Conservation (phyloP, 768 basidiomycete genomes). For the Lentinula aciculospora region DNA sequence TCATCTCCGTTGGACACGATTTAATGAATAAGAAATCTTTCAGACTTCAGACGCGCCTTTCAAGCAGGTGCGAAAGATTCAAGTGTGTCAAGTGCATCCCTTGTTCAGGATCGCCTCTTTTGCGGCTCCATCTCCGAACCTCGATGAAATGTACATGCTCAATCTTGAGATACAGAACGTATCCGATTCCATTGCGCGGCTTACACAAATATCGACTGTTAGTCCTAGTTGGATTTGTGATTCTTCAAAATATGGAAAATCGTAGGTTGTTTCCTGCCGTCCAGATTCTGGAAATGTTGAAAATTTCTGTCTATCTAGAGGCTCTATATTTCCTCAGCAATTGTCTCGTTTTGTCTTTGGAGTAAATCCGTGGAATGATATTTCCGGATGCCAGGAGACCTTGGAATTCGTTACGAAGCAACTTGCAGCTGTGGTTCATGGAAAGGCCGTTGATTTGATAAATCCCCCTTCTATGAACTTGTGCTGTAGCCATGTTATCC, state of each 20-base stretch:
- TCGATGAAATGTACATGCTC: conserved; percentile 45
- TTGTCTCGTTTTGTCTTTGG: conserved; percentile 38
- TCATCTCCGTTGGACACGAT: background rate
- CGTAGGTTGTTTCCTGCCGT: conserved; percentile 32
- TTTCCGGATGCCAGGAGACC: conserved; percentile 34
- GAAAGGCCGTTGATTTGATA: conserved; percentile 29
- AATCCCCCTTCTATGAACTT: conserved; percentile 52
- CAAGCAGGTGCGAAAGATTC: conserved; percentile 49
- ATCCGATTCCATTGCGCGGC: conserved; percentile 29
- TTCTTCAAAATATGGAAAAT: conserved; percentile 25
- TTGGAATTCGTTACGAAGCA: conserved; percentile 46
- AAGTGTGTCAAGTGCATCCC: conserved; percentile 53
- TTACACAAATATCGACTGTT: conserved; percentile 57
- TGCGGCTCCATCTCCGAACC: conserved; percentile 44
- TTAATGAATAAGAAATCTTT: conserved; percentile 6
- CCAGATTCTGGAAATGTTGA: background rate
- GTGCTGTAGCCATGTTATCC: conserved; percentile 38
- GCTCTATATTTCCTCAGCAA: conserved; percentile 40
- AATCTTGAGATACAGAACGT: conserved; percentile 54
- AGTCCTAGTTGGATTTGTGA: conserved; percentile 67
- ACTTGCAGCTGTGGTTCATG: conserved; percentile 45
- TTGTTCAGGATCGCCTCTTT: conserved; percentile 49
- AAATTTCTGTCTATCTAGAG: conserved; percentile 27
- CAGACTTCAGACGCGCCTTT: conserved; percentile 49
- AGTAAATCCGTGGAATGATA: conserved; percentile 30